Percentiles rank a stretch among this genome's conserved stretches.
Conservation (phyloP, 2,329 filamentous ascomycete species). For the Penicillium psychrosexuale region DNA sequence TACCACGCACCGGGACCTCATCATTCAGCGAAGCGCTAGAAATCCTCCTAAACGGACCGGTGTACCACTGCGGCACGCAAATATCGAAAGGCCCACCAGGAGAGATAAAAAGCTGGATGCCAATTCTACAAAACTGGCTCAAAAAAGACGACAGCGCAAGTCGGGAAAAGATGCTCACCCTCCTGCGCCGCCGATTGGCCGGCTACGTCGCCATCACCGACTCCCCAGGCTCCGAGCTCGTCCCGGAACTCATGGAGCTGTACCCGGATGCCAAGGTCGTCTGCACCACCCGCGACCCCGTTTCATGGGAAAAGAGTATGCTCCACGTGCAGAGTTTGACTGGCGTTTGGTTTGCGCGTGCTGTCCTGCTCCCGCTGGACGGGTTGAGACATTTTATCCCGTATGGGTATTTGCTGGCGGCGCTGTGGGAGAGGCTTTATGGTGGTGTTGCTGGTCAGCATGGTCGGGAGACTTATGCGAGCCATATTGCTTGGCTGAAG, state of each 20-base stretch:
- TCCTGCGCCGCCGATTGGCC: constrained; percentile 20
- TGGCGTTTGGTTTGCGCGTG: constrained; percentile 19
- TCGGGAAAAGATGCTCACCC: constrained; percentile 8
- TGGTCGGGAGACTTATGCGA: constrained; percentile 15
- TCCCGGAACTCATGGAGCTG: constrained; percentile 47
- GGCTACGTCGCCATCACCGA: constrained; percentile 52
- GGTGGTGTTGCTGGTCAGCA: constrained; percentile 5
- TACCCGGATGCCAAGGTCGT: constrained; percentile 52
- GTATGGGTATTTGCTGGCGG: constrained; percentile 14
- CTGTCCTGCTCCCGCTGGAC: constrained; percentile 23
- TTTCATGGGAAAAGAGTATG: constrained; percentile 25
- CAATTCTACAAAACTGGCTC: constrained; percentile 19
- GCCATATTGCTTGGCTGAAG: constrained; percentile 27
- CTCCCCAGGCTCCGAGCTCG: constrained; percentile 42
- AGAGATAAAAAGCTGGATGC: constrained; percentile 25
- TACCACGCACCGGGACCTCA: constrained; percentile 50
- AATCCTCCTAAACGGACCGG: constrained; percentile 49
- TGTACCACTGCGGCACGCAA: constrained; percentile 51
- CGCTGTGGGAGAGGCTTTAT: constrained; percentile 25
- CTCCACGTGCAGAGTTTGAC: constrained; percentile 15
- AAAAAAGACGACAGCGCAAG: not conserved
- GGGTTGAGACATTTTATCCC: constrained; percentile 26
- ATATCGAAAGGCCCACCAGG: constrained; percentile 19
- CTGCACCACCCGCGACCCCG: constrained; percentile 32
- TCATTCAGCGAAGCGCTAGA: constrained; percentile 50